Evolutionary conservation across 495 filamentous ascomycete genomes (phyloP).

Genomic region (Friedmanniomyces endolithicus): DNA sequence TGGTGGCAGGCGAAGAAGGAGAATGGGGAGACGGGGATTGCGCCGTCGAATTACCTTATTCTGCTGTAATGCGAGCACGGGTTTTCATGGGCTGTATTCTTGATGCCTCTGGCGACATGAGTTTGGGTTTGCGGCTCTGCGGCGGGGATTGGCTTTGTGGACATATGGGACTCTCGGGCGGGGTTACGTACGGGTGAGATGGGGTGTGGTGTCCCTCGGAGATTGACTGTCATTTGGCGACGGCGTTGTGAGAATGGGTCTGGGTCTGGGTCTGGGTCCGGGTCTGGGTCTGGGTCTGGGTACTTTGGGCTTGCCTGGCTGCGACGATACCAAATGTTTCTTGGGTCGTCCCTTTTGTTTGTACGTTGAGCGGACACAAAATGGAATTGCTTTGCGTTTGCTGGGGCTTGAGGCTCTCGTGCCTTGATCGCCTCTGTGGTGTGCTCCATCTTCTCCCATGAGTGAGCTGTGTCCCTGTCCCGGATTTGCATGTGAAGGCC

Average conservation of each 20-base stretch:
- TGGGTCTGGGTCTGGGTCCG: too few relatives aligned
- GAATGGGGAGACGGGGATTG: conserved; percentile 90
- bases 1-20: conserved; percentile 99
- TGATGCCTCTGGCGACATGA: too few relatives aligned
- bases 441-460: neutral
- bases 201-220: neutral
- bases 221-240: conserved; percentile 4
- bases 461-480: neutral
- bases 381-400: too few relatives aligned
- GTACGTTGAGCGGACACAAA: neutral
- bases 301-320: too few relatives aligned
- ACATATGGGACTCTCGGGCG: neutral
- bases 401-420: too few relatives aligned
- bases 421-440: too few relatives aligned
- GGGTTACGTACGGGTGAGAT: neutral
- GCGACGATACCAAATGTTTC: conserved; percentile 6
- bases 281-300: neutral
- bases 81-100: neutral
- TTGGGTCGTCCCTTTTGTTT: neutral
- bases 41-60: conserved; percentile 95
- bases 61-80: conserved; percentile 47
- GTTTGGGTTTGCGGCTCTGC: neutral
- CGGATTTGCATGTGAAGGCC: neutral
- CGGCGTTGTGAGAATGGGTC: neutral
- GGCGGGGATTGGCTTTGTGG: neutral